Percentiles rank a stretch among this genome's conserved stretches.
Conservation (phyloP, 805 yeast species). For the Wickerhamia fluorescens region DNA sequence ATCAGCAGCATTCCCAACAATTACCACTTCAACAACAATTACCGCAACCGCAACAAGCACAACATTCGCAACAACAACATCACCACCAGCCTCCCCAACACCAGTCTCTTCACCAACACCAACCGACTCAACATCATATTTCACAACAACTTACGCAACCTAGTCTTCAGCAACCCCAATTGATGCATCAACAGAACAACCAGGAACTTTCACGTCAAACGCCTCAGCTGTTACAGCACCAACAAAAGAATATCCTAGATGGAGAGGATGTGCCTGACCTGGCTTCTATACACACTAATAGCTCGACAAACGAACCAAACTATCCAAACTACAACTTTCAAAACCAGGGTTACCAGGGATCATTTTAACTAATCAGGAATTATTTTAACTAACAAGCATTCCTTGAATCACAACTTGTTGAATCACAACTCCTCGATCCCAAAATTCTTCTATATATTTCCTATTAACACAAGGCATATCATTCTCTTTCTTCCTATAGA, state of each 20-base stretch:
- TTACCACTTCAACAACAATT: slow-evolving; percentile 12
- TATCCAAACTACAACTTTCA: slow-evolving; percentile 4
- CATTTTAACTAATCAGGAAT: too few species aligned
- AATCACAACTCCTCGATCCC: too few species aligned
- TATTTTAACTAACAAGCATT: too few species aligned
- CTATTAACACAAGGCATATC: too few species aligned
- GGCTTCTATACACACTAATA: not conserved
- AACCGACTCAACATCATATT: slow-evolving; percentile 6
- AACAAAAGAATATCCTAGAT: slow-evolving; percentile 1
- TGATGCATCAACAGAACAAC: slow-evolving; percentile 5
- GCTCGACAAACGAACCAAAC: slow-evolving; percentile 2
- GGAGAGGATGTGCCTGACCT: not conserved
- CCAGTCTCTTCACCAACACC: too few species aligned
- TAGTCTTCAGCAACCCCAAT: slow-evolving; percentile 1
- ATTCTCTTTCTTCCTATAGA: too few species aligned
- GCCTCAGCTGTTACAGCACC: slow-evolving; percentile 5
- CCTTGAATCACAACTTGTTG: too few species aligned
- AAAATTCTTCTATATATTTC: too few species aligned
- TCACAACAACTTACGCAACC: slow-evolving; percentile 1
- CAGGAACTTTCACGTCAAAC: too few species aligned
- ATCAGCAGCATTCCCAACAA: too few species aligned
- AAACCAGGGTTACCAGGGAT: slow-evolving; percentile 7
- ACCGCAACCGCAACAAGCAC: slow-evolving; percentile 9
- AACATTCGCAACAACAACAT: slow-evolving; percentile 3
- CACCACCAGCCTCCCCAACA: slow-evolving; percentile 6